These are phyloP conservation scores for Penicillium tannophilum DNA, from an alignment of 495 filamentous ascomycete genomes.

Conservation along the genomic window DNA sequence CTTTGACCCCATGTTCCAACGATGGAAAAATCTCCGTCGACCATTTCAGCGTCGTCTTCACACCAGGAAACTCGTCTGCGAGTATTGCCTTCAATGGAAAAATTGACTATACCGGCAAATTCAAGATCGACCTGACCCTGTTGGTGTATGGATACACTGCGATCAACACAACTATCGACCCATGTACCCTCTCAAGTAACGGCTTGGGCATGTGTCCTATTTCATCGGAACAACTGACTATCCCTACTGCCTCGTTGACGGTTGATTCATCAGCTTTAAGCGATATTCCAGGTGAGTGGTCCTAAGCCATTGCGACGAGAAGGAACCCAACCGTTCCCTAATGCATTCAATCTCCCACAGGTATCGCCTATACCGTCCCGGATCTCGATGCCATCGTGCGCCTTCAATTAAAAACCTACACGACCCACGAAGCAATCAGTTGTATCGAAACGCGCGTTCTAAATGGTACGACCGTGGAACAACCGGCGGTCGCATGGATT, in stretches of 20 bases:
- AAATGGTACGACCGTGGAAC: slow-evolving; percentile 89
- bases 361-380: slow-evolving; percentile 83
- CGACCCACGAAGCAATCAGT: slow-evolving; percentile 63
- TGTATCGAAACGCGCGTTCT: slow-evolving; percentile 87
- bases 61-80: slow-evolving; percentile 64
- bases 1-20: slow-evolving; percentile 67
- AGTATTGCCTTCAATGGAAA: slow-evolving; percentile 70
- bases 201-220: slow-evolving; percentile 65
- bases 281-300: slow-evolving; percentile 64
- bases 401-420: slow-evolving; percentile 69
- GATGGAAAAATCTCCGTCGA: slow-evolving; percentile 67
- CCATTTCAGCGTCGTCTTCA: slow-evolving; percentile 70
- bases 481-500: slow-evolving; percentile 84
- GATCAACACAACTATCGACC: slow-evolving; percentile 62
- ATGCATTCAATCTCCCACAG: slow-evolving; percentile 24
- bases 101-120: slow-evolving; percentile 72
- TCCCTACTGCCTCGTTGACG: slow-evolving; percentile 56
- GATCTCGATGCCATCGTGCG: slow-evolving; percentile 86
- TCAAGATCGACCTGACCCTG: slow-evolving; percentile 68
- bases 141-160: slow-evolving; percentile 75
- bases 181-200: slow-evolving; percentile 62
- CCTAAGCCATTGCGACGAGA: neutral
- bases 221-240: slow-evolving; percentile 33
- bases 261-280: slow-evolving; percentile 56
- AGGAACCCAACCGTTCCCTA: neutral